These are phyloP conservation scores for Aegle marmelos DNA, from an alignment of 345 rosid genomes.

Conservation along the genomic window DNA sequence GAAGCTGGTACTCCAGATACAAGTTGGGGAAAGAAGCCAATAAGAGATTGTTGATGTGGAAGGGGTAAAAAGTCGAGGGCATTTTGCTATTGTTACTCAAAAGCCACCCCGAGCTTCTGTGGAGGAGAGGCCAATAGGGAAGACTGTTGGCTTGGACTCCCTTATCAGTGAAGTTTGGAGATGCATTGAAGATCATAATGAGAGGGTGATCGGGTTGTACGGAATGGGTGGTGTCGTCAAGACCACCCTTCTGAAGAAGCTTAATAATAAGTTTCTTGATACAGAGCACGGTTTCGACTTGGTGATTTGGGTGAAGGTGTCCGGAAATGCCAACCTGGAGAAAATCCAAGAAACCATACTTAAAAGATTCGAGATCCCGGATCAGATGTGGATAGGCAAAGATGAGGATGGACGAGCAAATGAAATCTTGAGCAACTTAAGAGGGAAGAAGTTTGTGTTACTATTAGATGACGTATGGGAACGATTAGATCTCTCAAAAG, in stretches of 20 bases:
- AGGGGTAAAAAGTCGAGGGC: background rate
- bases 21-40: background rate
- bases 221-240: slow-evolving; percentile 8
- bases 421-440: background rate
- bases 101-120: background rate
- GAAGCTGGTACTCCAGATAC: background rate
- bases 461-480: slow-evolving; percentile 13
- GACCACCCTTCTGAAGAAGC: slow-evolving; percentile 6
- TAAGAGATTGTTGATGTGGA: background rate
- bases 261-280: background rate
- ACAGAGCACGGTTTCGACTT: background rate
- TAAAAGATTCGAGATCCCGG: background rate
- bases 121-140: background rate
- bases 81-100: background rate
- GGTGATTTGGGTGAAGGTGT: background rate
- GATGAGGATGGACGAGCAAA: background rate
- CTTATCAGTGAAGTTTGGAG: background rate
- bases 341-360: background rate
- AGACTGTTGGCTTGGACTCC: background rate
- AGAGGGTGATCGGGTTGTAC: background rate
- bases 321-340: background rate
- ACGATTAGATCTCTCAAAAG: background rate
- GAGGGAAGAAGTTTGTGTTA: slow-evolving; percentile 18
- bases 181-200: background rate
- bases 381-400: background rate